phyloP scores from a whole-genome alignment of 2,329 filamentous ascomycete species.

The Exophiala spinifera region DNA sequence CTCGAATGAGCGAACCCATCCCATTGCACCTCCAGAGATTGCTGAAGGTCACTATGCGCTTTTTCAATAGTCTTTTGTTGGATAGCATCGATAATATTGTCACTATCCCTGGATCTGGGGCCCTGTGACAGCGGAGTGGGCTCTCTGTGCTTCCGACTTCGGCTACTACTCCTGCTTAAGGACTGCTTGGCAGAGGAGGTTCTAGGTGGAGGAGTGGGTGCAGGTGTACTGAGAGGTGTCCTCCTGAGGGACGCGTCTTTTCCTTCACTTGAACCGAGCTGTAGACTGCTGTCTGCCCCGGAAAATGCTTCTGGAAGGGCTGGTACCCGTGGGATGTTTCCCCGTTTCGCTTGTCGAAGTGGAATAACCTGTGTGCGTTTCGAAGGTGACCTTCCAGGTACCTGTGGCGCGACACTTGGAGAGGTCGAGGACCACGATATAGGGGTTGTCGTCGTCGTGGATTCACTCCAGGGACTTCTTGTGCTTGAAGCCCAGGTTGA shows the following conservation, averaged over 20 bases:
- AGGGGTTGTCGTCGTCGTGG: constrained; percentile 42
- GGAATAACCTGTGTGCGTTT: constrained; percentile 24
- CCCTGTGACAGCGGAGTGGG: constrained; percentile 8
- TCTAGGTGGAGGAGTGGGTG: constrained; percentile 30
- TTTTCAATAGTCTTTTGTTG: constrained; percentile 23
- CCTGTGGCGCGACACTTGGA: constrained; percentile 43
- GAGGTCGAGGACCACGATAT: constrained; percentile 51
- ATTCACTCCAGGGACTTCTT: constrained; percentile 28
- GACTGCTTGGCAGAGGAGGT: constrained; percentile 27
- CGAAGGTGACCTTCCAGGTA: constrained; percentile 15
- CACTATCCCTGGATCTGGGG: constrained; percentile 27
- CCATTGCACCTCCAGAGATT: constrained; percentile 26
- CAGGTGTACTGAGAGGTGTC: constrained; percentile 29
- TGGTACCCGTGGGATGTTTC: constrained; percentile 24
- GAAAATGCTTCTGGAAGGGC: constrained; percentile 11
- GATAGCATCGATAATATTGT: constrained; percentile 25
- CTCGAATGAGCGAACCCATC: not conserved
- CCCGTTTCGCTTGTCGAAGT: constrained; percentile 15
- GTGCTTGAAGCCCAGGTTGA: constrained; percentile 28
- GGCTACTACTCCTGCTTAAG: constrained; percentile 24
- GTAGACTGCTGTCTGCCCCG: not conserved
- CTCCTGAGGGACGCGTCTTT: constrained; percentile 31
- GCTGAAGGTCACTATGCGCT: constrained; percentile 30
- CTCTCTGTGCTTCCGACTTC: constrained; percentile 10
- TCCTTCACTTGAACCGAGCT: constrained; percentile 27